phyloP scores from a whole-genome alignment of 1,284 basidiomycete genomes.

The Irpex sp. region DNA sequence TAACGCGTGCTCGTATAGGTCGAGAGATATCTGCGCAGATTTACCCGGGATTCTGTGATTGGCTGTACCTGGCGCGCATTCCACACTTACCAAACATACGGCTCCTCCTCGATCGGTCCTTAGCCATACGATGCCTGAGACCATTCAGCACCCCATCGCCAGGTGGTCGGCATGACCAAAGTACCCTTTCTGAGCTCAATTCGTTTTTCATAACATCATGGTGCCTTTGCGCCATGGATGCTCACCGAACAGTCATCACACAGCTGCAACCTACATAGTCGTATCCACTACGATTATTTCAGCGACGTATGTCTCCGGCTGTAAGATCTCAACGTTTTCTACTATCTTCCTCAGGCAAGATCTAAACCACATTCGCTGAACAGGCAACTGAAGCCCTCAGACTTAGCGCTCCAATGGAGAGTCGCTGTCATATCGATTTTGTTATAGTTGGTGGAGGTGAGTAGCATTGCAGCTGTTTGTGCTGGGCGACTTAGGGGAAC shows the following conservation, averaged over 20 bases:
- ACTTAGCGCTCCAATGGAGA: not conserved
- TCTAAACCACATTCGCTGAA: not conserved
- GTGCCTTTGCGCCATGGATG: not conserved
- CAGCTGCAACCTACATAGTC: not conserved
- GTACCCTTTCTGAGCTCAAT: not conserved
- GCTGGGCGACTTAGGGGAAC: no score
- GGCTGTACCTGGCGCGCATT: not conserved
- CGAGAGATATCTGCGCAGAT: no score
- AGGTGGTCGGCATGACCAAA: not conserved
- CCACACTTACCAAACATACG: not conserved
- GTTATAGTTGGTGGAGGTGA: slow-evolving; percentile 46
- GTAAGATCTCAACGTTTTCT: not conserved
- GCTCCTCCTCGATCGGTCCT: not conserved
- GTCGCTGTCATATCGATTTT: slow-evolving; percentile 33
- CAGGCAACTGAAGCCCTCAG: not conserved
- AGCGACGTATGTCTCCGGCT: not conserved
- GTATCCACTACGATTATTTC: not conserved
- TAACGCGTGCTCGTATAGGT: no score
- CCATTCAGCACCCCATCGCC: no score
- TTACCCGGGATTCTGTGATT: not conserved
- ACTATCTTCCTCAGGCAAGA: not conserved
- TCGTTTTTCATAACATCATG: not conserved
- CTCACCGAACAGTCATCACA: not conserved
- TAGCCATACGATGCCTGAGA: not conserved
- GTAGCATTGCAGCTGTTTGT: not conserved